Evolutionary conservation across 768 basidiomycete species (phyloP), one percentile per base, ranked within the genome.

Genomic region (Termitomyces sp.): DNA sequence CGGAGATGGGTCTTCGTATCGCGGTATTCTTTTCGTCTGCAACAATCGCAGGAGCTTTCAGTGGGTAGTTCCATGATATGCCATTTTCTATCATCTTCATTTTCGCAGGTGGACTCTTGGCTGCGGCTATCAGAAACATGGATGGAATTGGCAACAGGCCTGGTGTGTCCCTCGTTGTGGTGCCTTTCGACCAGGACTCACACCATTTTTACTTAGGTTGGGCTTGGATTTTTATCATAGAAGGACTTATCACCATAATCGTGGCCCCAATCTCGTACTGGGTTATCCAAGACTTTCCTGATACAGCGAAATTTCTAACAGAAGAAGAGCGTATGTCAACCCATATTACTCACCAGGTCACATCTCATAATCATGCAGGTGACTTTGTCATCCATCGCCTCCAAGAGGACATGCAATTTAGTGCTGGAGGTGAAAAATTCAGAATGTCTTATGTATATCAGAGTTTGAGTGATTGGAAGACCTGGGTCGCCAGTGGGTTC

Each of bases 21-120:
- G 87, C 89, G 0, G 57, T 86, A 16, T 94, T 94, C 73, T 91
- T 91, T 70, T 84, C 86, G 3, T 86, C 89, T 28, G 88, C 89
- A 1, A 91, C 90, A 0, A 76, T 88, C 28, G 83, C 89, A 5
- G 91, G 90, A 23, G 87, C 86, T 14, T 89, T 89, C 68, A 84
- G 86, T 85, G 52, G 51, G 76, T 66, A 7, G 9, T 19, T 44
- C 10, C 50, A 30, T 5, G 25, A n/a, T 37, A 17, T 6, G 25
- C 1, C n/a, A 5, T 49, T 49, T 32, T 54, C 12, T 49, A 16
- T 57, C 17, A 44, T 42, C 14, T 34, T 43, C 8, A 52, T 23
- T 28, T 27, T n/a, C 23, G 11, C 52, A 85, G 85, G 83, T 63
- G 85, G 86, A 27, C 76, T 85, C 10, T 71, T 88, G 35, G 84